These are phyloP conservation scores for Boletus pseudopeckii DNA, from an alignment of 768 basidiomycete species.

Conservation along the genomic window DNA sequence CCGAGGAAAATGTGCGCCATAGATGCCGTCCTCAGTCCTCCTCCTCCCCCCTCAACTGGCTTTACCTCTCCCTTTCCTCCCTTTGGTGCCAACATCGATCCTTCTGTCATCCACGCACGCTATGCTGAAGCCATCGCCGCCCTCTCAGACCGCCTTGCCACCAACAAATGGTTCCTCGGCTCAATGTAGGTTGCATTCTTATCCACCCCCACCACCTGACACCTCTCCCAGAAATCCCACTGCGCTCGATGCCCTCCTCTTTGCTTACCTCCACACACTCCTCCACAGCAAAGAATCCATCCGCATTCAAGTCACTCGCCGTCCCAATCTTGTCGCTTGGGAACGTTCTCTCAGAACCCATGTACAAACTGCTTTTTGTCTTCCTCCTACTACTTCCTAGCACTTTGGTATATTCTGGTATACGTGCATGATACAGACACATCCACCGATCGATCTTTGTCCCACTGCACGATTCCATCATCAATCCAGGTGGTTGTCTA, in stretches of 20 bases:
- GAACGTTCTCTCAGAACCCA: constrained; percentile 62
- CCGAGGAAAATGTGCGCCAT: constrained; percentile 33
- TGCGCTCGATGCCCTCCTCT: constrained; percentile 74
- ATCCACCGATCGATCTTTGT: not conserved
- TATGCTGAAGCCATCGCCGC: constrained; percentile 72
- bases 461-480: not conserved
- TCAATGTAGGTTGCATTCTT: constrained; percentile 51
- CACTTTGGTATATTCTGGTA: constrained; percentile 15
- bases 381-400: constrained; percentile 5
- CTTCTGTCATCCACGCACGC: constrained; percentile 46
- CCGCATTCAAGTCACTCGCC: constrained; percentile 64
- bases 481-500: constrained; percentile 9
- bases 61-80: constrained; percentile 58
- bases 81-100: constrained; percentile 56
- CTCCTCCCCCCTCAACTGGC: constrained; percentile 71
- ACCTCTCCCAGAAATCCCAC: constrained; percentile 61
- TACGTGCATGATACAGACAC: constrained; percentile 7
- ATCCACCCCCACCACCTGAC: constrained; percentile 3
- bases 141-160: constrained; percentile 71
- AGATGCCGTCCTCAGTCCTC: constrained; percentile 54
- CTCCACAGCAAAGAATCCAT: constrained; percentile 42
- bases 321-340: constrained; percentile 79
- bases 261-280: constrained; percentile 75
- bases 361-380: constrained; percentile 51
- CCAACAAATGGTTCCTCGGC: constrained; percentile 78